Conservation (phyloP, 78 protist genomes). For the Dictyostelium intermedium region DNA sequence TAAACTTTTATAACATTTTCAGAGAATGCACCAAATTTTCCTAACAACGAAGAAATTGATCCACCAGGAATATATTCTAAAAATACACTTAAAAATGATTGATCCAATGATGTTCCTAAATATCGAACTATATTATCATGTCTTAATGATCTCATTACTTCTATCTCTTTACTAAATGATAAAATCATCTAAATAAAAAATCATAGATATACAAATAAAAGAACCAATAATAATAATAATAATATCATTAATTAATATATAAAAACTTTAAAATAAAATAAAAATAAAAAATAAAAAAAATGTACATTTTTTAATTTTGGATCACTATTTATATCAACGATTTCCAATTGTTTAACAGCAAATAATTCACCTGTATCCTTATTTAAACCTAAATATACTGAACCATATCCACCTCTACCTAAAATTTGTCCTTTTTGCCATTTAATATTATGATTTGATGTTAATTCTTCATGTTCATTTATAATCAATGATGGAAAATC, state of each 20-base stretch:
- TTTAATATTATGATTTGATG: slow-evolving; percentile 21
- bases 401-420: slow-evolving; percentile 89
- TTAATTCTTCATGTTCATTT: slow-evolving; percentile 63
- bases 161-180: slow-evolving; percentile 81
- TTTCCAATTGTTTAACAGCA: slow-evolving; percentile 86
- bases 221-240: too few relatives aligned
- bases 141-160: slow-evolving; percentile 77
- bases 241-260: too few relatives aligned
- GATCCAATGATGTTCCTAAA: slow-evolving; percentile 71
- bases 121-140: slow-evolving; percentile 88
- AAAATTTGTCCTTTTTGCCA: slow-evolving; percentile 83
- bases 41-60: slow-evolving; percentile 80
- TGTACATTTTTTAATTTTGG: slow-evolving; percentile 12
- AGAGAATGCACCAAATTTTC: slow-evolving; percentile 81
- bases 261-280: too few relatives aligned
- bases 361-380: slow-evolving; percentile 82
- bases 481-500: slow-evolving; percentile 64
- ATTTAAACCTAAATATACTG: slow-evolving; percentile 87
- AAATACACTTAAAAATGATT: slow-evolving; percentile 75
- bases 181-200: slow-evolving; percentile 17
- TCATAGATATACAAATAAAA: not conserved
- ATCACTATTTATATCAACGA: slow-evolving; percentile 38
- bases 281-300: too few relatives aligned
- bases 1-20: slow-evolving; percentile 82
- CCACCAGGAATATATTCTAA: slow-evolving; percentile 92